Conservation (phyloP, 2,329 filamentous ascomycete genomes). For the Talaromyces sp. region DNA sequence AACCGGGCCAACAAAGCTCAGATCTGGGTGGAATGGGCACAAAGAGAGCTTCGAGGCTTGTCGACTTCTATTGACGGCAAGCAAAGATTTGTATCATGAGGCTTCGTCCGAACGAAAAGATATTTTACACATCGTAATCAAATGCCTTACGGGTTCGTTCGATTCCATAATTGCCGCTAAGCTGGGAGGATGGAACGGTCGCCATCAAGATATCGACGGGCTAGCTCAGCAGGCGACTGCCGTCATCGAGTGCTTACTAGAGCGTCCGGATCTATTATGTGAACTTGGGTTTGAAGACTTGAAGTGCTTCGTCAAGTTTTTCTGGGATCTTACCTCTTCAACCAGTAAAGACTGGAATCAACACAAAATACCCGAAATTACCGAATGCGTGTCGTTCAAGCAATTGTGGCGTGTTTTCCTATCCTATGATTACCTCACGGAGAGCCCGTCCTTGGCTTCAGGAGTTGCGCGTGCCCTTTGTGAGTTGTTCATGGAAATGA, state of each 20-base stretch:
- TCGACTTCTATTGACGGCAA: conserved; percentile 26
- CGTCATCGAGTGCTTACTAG: conserved; percentile 31
- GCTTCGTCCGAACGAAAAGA: conserved; percentile 14
- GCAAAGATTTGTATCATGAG: conserved; percentile 20
- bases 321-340: conserved; percentile 27
- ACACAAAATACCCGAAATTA: neutral
- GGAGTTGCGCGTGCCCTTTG: conserved; percentile 33
- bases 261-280: conserved; percentile 27
- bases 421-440: conserved; percentile 37
- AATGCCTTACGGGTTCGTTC: conserved; percentile 16
- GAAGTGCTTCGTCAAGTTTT: conserved; percentile 28
- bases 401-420: conserved; percentile 36
- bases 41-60: conserved; percentile 37
- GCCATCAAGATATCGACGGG: conserved; percentile 31
- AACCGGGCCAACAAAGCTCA: conserved; percentile 3
- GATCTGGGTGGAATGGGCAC: conserved; percentile 19
- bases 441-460: conserved; percentile 28
- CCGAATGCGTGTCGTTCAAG: conserved; percentile 27
- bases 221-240: conserved; percentile 28
- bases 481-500: conserved; percentile 14
- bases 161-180: conserved; percentile 21
- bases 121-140: conserved; percentile 1
- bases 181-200: conserved; percentile 32
- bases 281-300: conserved; percentile 27
- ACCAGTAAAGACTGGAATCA: neutral